Percentiles rank a stretch among this genome's conserved stretches.
Conservation (phyloP, 2,329 filamentous ascomycete species). For the Sporothrix pseudoabietina region DNA sequence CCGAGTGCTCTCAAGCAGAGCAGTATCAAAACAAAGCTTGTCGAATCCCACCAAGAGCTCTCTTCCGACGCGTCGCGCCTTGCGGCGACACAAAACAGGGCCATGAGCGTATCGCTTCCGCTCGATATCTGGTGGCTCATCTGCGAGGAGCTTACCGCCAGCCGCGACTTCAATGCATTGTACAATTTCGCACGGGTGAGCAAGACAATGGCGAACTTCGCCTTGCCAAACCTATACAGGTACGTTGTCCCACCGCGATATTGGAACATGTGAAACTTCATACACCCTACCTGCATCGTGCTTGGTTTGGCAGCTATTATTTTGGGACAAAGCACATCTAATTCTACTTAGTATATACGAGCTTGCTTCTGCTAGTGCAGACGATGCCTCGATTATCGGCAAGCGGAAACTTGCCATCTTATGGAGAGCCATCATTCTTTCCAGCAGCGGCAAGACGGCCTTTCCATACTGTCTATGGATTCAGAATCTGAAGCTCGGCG, state of each 20-base stretch:
- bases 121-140: conserved; percentile 64
- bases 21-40: background rate
- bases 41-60: background rate
- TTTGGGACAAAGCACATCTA: background rate
- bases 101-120: conserved; percentile 45
- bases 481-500: conserved; percentile 62
- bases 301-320: background rate
- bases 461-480: conserved; percentile 73
- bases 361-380: conserved; percentile 47
- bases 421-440: conserved; percentile 70
- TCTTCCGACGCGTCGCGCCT: conserved; percentile 1
- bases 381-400: conserved; percentile 46
- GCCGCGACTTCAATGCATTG: conserved; percentile 61
- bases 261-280: background rate
- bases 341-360: conserved; percentile 48
- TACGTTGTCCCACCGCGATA: conserved; percentile 40
- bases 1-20: background rate
- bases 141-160: conserved; percentile 58
- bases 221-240: conserved; percentile 66
- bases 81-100: background rate
- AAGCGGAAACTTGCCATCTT: conserved; percentile 60
- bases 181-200: conserved; percentile 61
- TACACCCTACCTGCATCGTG: background rate
- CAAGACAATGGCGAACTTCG: conserved; percentile 59
- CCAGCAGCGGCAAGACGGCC: conserved; percentile 62